These are phyloP conservation scores for Crassisporium funariophilum DNA, from an alignment of 768 basidiomycete genomes.

Conservation along the genomic window DNA sequence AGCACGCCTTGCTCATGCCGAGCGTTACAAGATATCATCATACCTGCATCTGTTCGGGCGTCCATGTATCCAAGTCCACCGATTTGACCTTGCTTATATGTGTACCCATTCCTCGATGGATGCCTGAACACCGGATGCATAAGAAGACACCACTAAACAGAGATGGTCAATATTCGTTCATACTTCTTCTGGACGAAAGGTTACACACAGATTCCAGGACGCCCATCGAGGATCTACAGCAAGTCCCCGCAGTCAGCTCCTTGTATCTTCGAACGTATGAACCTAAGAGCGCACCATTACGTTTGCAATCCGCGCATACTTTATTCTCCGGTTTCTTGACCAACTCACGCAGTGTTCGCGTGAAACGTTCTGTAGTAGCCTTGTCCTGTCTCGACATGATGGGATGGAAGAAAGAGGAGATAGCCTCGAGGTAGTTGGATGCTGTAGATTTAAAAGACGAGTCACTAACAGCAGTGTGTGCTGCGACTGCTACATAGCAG, in stretches of 20 bases:
- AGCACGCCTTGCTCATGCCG: no score
- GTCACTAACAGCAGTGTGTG: no score
- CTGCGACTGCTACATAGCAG: no score
- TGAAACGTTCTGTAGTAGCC: constrained; percentile 78
- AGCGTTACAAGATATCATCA: constrained; percentile 20
- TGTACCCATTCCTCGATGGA: constrained; percentile 97
- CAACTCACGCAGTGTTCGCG: constrained; percentile 80
- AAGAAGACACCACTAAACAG: constrained; percentile 87
- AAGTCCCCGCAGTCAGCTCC: constrained; percentile 1
- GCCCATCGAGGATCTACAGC: constrained; percentile 93
- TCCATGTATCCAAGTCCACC: constrained; percentile 97
- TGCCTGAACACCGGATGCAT: constrained; percentile 96
- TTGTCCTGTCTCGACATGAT: constrained; percentile 71
- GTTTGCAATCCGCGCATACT: constrained; percentile 94
- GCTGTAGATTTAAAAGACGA: no score
- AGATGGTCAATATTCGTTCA: constrained; percentile 4
- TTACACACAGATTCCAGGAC: constrained; percentile 87
- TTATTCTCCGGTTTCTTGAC: constrained; percentile 92
- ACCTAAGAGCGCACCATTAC: constrained; percentile 67
- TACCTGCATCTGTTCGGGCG: constrained; percentile 96
- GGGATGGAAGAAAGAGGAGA: constrained; percentile 11
- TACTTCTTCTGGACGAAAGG: not conserved
- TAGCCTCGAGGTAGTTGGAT: no score
- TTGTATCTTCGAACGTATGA: constrained; percentile 7
- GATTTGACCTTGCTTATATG: constrained; percentile 98